Evolutionary conservation across 306 rosid genomes (phyloP).

Genomic region (Cucurbita maxima): DNA sequence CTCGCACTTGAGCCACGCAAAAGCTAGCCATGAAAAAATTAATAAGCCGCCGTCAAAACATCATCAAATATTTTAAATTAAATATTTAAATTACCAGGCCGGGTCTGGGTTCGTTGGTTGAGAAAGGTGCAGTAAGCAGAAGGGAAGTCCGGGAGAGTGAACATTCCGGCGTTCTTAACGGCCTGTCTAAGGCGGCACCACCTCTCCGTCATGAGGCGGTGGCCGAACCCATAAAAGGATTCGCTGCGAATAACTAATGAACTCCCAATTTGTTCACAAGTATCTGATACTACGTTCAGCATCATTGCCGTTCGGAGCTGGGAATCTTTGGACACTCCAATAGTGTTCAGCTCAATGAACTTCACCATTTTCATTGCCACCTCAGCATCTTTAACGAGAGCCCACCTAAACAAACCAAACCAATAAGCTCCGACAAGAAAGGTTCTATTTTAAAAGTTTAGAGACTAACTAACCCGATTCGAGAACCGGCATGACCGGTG

Average conservation of each 20-base stretch:
- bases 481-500: conserved; percentile 85
- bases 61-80: no score
- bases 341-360: conserved; percentile 63
- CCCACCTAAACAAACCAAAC: conserved; percentile 35
- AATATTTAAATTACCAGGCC: conserved; percentile 36
- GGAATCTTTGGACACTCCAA: conserved; percentile 88
- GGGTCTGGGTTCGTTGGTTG: conserved; percentile 20
- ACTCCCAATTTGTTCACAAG: conserved; percentile 14
- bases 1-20: conserved; percentile 34
- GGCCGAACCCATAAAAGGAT: conserved; percentile 41
- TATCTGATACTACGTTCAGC: conserved; percentile 32
- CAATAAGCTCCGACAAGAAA: no score
- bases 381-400: conserved; percentile 52
- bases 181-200: conserved; percentile 49
- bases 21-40: conserved; percentile 4
- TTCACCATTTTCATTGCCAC: conserved; percentile 60
- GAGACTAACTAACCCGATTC: conserved; percentile 52
- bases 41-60: no score
- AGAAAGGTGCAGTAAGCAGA: conserved; percentile 39
- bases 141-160: conserved; percentile 39
- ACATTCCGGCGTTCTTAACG: conserved; percentile 22
- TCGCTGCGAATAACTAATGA: neutral
- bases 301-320: conserved; percentile 72
- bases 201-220: conserved; percentile 40
- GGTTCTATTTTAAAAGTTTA: neutral